Base-by-base conservation (phyloP, 208 protist species). In the Willaertia magna region DNA sequence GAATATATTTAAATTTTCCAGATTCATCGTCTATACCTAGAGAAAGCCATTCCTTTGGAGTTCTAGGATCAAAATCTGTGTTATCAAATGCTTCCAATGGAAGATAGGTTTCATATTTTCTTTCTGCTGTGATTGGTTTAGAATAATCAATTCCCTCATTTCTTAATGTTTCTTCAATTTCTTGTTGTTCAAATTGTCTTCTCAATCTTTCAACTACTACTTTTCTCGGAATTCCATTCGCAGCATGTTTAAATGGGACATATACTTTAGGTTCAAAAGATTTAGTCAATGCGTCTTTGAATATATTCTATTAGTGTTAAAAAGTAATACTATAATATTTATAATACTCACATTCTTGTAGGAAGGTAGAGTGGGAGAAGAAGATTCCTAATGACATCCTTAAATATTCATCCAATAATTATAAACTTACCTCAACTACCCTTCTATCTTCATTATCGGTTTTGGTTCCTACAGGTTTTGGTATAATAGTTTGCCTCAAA, bases 201-300 rank as follows among this genome's bases (percentile, higher is more conserved):
- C 95, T 93, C 6, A 93, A 91, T 30, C 96, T 93, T 88, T 98
- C 96, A 74, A 98, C 95, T 82, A 97, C 94, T 79, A 98, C 95
- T 75, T 96, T 91, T 52, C 97, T 93, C 11, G 97, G 97, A 74
- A 97, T 93, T 40, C 92, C 87, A 12, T 95, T 96, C 6, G 93
- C 91, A 48, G 91, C 88, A 89, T 96, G 90, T 51, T 91, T 91
- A 89, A 94, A 98, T 39, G 95, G 95, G 18, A 97, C 93, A 88
- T 97, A 93, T 86, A 98, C 97, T 89, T 98, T 98, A 47, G 97
- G 97, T 89, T 98, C 96, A 86, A 97, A 94, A 44, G 84, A 7
- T 46, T 67, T 85, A 4, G 85, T 4, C 42, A 86, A 86, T 22
- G 55, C 55, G 12, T 67, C 55, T 30, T 67, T 67, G 22, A 67